Conservation (phyloP, 805 yeast species). For the Spencermartinsiella europaea region DNA sequence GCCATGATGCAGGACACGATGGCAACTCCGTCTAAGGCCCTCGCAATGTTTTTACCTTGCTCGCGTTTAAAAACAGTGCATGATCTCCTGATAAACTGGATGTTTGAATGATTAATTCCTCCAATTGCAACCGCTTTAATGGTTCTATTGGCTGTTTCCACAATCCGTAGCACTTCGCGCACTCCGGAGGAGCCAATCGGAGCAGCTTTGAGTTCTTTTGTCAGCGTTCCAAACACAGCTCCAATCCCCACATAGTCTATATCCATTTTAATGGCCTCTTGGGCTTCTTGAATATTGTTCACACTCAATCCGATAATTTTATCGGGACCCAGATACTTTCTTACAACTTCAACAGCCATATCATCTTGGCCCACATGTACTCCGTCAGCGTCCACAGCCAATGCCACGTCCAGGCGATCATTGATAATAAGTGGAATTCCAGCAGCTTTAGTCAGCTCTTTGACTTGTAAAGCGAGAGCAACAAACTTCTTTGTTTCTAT, state of each 20-base stretch:
- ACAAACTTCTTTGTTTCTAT: constrained; percentile 65
- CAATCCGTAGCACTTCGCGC: constrained; percentile 44
- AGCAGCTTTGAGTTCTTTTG: constrained; percentile 53
- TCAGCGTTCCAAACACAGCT: constrained; percentile 65
- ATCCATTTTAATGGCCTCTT: constrained; percentile 42
- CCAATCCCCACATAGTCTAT: constrained; percentile 87
- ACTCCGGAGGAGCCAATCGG: constrained; percentile 73
- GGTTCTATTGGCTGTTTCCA: constrained; percentile 33
- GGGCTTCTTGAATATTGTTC: constrained; percentile 51
- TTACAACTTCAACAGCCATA: constrained; percentile 54
- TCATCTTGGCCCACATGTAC: constrained; percentile 93
- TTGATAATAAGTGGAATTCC: constrained; percentile 77
- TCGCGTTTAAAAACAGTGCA: too few species aligned
- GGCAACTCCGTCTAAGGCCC: constrained; percentile 72
- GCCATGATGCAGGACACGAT: constrained; percentile 86
- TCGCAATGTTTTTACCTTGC: neutral
- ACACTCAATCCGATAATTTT: constrained; percentile 80
- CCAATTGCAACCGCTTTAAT: constrained; percentile 75
- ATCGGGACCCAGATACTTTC: constrained; percentile 58
- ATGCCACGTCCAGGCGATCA: constrained; percentile 82
- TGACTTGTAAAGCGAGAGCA: constrained; percentile 54
- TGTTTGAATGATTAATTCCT: constrained; percentile 63
- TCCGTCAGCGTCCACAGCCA: constrained; percentile 87
- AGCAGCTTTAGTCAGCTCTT: constrained; percentile 51
- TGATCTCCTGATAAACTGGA: constrained; percentile 27